Evolutionary conservation across 352 stramenopile species (phyloP).

Genomic region (Globisporangium sylvaticum): DNA sequence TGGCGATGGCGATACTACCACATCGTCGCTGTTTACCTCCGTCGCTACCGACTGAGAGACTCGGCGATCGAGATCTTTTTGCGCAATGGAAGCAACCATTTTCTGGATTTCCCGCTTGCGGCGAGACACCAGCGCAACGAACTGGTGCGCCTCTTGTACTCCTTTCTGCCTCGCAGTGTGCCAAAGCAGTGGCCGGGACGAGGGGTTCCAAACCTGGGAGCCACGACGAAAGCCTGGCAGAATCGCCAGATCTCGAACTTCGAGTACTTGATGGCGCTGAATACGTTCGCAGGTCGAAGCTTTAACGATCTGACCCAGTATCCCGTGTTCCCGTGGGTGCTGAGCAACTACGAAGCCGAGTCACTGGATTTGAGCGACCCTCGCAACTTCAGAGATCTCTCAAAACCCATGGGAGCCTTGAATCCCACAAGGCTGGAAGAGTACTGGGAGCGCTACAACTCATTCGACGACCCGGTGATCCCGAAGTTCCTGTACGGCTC

Average conservation of each 20-base stretch:
- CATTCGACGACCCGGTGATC: slow-evolving; percentile 87
- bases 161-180: slow-evolving; percentile 60
- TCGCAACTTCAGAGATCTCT: slow-evolving; percentile 94
- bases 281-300: slow-evolving; percentile 86
- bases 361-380: slow-evolving; percentile 81
- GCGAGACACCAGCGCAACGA: slow-evolving; percentile 79
- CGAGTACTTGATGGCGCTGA: slow-evolving; percentile 96
- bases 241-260: slow-evolving; percentile 87
- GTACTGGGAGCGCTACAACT: slow-evolving; percentile 95
- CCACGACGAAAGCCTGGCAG: slow-evolving; percentile 79
- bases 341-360: slow-evolving; percentile 73
- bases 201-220: slow-evolving; percentile 35
- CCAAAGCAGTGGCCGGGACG: slow-evolving; percentile 79
- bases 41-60: slow-evolving; percentile 76
- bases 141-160: slow-evolving; percentile 64
- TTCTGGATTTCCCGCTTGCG: slow-evolving; percentile 73
- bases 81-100: slow-evolving; percentile 71
- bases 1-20: slow-evolving; percentile 83
- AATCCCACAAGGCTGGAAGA: slow-evolving; percentile 91
- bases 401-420: slow-evolving; percentile 97
- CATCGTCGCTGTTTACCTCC: slow-evolving; percentile 70
- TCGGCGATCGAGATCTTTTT: slow-evolving; percentile 84
- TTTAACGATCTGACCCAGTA: slow-evolving; percentile 96
- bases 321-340: slow-evolving; percentile 92
- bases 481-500: slow-evolving; percentile 88